phyloP scores from a whole-genome alignment of 1,284 basidiomycete genomes.

The Ganoderma sp. region DNA sequence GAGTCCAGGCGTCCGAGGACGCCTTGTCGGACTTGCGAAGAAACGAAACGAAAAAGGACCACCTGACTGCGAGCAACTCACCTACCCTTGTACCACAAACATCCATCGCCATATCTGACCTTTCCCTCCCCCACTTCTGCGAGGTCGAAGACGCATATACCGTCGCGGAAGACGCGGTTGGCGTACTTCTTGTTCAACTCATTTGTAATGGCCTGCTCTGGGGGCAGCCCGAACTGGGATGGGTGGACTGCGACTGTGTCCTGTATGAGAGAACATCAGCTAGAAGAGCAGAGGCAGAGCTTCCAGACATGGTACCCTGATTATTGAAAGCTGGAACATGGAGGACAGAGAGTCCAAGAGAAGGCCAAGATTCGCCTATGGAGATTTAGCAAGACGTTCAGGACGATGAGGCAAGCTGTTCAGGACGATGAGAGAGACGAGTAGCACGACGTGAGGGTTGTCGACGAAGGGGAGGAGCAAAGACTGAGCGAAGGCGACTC shows the following conservation, averaged over 20 bases:
- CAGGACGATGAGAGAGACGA: too few relatives aligned
- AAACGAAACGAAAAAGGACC: background rate
- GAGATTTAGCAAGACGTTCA: too few relatives aligned
- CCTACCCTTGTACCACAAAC: slow-evolving; percentile 92
- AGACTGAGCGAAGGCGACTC: background rate
- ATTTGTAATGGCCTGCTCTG: slow-evolving; percentile 74
- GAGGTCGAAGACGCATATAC: slow-evolving; percentile 89
- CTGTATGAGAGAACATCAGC: slow-evolving; percentile 40
- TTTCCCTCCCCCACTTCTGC: slow-evolving; percentile 88
- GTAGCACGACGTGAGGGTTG: too few relatives aligned
- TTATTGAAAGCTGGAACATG: slow-evolving; percentile 68
- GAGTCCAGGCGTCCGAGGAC: too few relatives aligned
- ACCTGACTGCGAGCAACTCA: slow-evolving; percentile 17
- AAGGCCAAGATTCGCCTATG: too few relatives aligned
- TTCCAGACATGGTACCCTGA: slow-evolving; percentile 50
- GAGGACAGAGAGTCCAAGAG: too few relatives aligned
- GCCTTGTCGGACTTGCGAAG: background rate
- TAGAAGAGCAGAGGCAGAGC: too few relatives aligned
- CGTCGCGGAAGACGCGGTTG: slow-evolving; percentile 90
- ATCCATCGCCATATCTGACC: slow-evolving; percentile 93
- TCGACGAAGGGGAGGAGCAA: too few relatives aligned
- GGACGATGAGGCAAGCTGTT: too few relatives aligned
- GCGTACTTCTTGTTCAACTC: slow-evolving; percentile 94
- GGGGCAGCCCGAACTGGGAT: slow-evolving; percentile 71
- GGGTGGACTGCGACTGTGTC: slow-evolving; percentile 85